Conservation (phyloP, 768 basidiomycete genomes). For the Suillus paluster region DNA sequence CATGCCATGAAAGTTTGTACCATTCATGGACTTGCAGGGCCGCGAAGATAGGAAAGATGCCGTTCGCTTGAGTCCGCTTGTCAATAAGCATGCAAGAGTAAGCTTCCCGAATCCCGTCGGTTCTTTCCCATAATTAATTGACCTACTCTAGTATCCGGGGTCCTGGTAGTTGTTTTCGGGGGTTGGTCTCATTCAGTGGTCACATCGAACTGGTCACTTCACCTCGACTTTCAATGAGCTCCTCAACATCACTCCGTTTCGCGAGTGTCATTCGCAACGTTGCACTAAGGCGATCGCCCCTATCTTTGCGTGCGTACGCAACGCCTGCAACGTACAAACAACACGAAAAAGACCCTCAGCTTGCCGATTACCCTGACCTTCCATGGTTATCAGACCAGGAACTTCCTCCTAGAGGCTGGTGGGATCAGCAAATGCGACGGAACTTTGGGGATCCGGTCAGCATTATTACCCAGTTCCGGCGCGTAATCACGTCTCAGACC, state of each 20-base stretch:
- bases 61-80: constrained; percentile 21
- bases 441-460: constrained; percentile 82
- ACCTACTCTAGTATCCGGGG: constrained; percentile 24
- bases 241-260: no score
- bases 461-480: constrained; percentile 16
- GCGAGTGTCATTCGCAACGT: constrained; percentile 21
- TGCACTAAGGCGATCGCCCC: constrained; percentile 4
- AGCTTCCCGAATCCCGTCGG: constrained; percentile 8
- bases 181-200: constrained; percentile 13
- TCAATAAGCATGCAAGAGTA: no score
- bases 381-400: constrained; percentile 70
- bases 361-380: constrained; percentile 74
- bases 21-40: constrained; percentile 21
- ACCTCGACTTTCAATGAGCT: constrained; percentile 22
- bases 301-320: constrained; percentile 22
- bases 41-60: constrained; percentile 16
- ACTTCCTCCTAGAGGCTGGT: constrained; percentile 70
- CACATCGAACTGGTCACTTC: constrained; percentile 12
- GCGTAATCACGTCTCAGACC: constrained; percentile 21
- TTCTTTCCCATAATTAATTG: constrained; percentile 13
- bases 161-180: constrained; percentile 20
- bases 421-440: constrained; percentile 74
- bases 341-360: constrained; percentile 62
- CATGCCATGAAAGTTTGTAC: constrained; percentile 5
- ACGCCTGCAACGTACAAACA: constrained; percentile 26